Percentiles rank a stretch among this genome's conserved stretches.
Conservation (phyloP, 2,329 filamentous ascomycete genomes). For the Thelonectria discophora region DNA sequence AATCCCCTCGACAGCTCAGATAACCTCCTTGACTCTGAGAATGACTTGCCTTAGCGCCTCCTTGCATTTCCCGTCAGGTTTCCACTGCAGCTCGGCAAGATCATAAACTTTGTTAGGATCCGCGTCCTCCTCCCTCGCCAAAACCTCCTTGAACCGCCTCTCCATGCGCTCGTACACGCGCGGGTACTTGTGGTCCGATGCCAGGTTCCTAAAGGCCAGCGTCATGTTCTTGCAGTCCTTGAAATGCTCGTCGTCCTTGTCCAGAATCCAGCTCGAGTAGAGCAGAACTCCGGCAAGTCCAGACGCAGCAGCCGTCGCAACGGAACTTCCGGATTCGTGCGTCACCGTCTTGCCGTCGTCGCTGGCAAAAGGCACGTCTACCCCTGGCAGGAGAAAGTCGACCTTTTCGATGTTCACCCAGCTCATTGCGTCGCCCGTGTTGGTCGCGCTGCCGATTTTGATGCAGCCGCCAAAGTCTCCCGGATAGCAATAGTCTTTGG, state of each 20-base stretch:
- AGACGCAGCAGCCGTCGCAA: not conserved
- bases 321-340: slow-evolving; percentile 1
- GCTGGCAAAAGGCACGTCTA: not conserved
- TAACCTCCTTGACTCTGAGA: not conserved
- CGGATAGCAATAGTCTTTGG: not conserved
- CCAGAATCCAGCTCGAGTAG: not conserved
- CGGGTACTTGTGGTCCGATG: not conserved
- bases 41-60: not conserved
- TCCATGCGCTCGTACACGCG: not conserved
- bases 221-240: not conserved
- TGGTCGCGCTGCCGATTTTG: not conserved
- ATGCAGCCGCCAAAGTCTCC: not conserved
- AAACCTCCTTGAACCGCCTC: not conserved
- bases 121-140: not conserved
- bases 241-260: not conserved
- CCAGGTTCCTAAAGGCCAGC: not conserved
- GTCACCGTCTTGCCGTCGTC: not conserved
- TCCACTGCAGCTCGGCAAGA: not conserved
- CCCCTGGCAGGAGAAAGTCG: not conserved
- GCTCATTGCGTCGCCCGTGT: not conserved
- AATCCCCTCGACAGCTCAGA: not conserved
- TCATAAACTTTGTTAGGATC: not conserved
- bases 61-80: not conserved
- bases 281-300: not conserved
- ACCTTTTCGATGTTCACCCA: slow-evolving; percentile 1